Evolutionary conservation across 148 eudicot species (phyloP).

Genomic region (Fallopia convolvulus): DNA sequence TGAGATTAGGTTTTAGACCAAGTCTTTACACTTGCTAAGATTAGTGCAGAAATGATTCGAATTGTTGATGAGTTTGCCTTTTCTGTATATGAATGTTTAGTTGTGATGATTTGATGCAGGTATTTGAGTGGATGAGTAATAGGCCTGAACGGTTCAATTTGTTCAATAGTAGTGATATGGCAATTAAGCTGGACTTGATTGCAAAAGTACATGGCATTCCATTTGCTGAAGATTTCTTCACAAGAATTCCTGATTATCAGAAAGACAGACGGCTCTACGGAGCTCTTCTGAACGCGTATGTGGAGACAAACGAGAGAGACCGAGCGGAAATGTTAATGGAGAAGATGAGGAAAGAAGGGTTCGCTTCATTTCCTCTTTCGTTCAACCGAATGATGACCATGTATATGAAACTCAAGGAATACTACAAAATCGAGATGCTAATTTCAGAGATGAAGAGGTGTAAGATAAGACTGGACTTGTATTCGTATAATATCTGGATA

Average conservation of each 20-base stretch:
- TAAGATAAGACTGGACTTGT: conserved; percentile 40
- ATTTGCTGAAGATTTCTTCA: conserved; percentile 73
- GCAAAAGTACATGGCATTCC: conserved; percentile 71
- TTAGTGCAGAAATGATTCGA: neutral
- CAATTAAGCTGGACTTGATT: conserved; percentile 72
- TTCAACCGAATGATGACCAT: conserved; percentile 88
- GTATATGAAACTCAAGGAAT: conserved; percentile 56
- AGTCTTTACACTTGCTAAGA: neutral
- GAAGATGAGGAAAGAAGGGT: conserved; percentile 52
- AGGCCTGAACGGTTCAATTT: conserved; percentile 49
- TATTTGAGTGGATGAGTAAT: conserved; percentile 82
- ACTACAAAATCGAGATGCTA: conserved; percentile 43
- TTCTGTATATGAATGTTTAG: neutral
- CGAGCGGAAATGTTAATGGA: conserved; percentile 63
- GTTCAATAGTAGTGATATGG: conserved; percentile 56
- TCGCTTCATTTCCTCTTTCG: conserved; percentile 44
- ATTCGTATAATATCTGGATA: conserved; percentile 79
- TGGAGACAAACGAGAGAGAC: conserved; percentile 40
- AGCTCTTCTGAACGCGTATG: conserved; percentile 81
- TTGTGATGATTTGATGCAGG: conserved; percentile 31
- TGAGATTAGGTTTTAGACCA: neutral
- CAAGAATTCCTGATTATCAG: conserved; percentile 36
- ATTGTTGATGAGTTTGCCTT: neutral
- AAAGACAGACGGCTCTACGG: conserved; percentile 68
- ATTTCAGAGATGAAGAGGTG: conserved; percentile 69